A percentile compares a stretch with the other conserved stretches of the same genome.
Evolutionary conservation across 176 grass and related monocot species (phyloP).

Genomic region (Secale cereale): DNA sequence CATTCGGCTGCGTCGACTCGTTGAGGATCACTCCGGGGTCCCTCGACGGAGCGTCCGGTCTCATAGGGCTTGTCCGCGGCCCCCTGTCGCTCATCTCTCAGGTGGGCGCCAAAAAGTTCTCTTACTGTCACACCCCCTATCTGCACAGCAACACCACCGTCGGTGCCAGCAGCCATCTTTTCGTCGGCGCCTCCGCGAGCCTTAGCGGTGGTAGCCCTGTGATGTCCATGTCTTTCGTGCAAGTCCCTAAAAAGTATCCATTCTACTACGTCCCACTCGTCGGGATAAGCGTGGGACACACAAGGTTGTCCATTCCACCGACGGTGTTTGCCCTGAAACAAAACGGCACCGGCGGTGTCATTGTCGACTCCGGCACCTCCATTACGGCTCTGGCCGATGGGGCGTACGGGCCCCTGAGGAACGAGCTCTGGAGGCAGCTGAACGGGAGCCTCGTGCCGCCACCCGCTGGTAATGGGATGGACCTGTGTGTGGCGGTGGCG

Average conservation of each 20-base stretch:
- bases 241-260: not conserved
- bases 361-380: slow-evolving; percentile 27
- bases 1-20: not conserved
- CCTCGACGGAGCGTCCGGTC: slow-evolving; percentile 8
- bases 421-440: too few relatives aligned
- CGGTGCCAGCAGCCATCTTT: not conserved
- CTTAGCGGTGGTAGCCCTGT: not conserved
- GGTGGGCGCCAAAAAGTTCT: not conserved
- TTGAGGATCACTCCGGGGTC: not conserved
- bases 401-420: not conserved
- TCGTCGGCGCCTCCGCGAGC: not conserved
- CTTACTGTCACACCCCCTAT: slow-evolving; percentile 7
- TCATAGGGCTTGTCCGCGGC: slow-evolving; percentile 25
- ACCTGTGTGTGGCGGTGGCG: not conserved
- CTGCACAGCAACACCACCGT: not conserved
- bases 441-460: slow-evolving; percentile 20
- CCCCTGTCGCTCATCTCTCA: not conserved
- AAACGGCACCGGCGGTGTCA: not conserved
- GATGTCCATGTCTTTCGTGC: not conserved
- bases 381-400: not conserved
- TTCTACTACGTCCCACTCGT: not conserved
- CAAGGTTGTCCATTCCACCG: not conserved
- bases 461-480: not conserved
- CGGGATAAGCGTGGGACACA: not conserved
- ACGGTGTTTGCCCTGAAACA: not conserved